These are phyloP conservation scores for Cytospora leucostoma DNA, from an alignment of 2,329 filamentous ascomycete genomes.

Conservation along the genomic window DNA sequence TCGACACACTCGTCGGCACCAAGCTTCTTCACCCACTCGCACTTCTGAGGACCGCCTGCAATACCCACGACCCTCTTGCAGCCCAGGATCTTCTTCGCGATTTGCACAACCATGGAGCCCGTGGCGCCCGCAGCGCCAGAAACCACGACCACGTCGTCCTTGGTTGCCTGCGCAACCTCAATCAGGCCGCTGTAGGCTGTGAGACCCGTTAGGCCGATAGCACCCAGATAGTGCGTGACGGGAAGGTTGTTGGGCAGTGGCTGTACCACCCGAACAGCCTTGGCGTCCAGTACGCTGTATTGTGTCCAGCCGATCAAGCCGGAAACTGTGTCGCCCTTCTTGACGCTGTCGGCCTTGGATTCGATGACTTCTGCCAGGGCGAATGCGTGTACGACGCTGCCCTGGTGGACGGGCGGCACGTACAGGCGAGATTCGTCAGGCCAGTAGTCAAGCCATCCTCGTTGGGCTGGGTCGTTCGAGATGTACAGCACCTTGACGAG, in stretches of 20 bases:
- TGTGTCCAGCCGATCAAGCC: constrained; percentile 65
- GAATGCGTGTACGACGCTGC: constrained; percentile 67
- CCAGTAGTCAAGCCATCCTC: constrained; percentile 58
- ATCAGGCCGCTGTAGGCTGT: constrained; percentile 77
- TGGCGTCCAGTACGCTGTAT: constrained; percentile 59
- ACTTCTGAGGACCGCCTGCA: constrained; percentile 68
- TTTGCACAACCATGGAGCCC: constrained; percentile 74
- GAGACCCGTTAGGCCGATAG: constrained; percentile 66
- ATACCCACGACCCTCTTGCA: constrained; percentile 59
- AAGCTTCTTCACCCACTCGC: constrained; percentile 44
- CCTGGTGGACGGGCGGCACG: constrained; percentile 67
- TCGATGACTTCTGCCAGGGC: constrained; percentile 63
- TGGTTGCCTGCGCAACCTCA: constrained; percentile 66
- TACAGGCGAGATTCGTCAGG: constrained; percentile 55
- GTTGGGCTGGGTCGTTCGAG: constrained; percentile 75
- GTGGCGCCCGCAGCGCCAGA: constrained; percentile 78
- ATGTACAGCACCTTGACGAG: constrained; percentile 64
- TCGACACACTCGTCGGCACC: constrained; percentile 62
- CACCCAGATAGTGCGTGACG: constrained; percentile 62
- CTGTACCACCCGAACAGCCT: constrained; percentile 47
- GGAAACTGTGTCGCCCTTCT: constrained; percentile 59
- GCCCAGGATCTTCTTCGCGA: constrained; percentile 69
- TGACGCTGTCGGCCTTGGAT: constrained; percentile 56
- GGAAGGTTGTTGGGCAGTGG: constrained; percentile 44
- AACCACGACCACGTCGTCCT: constrained; percentile 75